Base-by-base conservation (phyloP, 2,329 filamentous ascomycete genomes). In the Epichloe typhina region DNA sequence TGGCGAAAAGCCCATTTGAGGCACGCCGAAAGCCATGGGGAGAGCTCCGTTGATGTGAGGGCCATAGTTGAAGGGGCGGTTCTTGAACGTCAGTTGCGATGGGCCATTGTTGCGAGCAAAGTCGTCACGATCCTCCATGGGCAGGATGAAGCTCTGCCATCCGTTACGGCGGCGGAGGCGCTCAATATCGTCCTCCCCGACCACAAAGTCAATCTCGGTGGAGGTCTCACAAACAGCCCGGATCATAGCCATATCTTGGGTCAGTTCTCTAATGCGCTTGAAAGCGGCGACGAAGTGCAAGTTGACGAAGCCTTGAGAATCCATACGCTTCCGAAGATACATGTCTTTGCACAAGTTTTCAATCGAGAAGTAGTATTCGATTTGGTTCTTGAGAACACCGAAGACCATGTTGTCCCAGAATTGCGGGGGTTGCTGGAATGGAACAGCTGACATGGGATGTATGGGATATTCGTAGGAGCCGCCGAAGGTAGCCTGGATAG, bases 331-430 rank as follows among this genome's bases (percentile, higher is more conserved):
- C 52, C 93, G 84, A 53, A 98, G 75, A 67, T 82, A 97, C 61
- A 87, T 76, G 62, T 98, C 93, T 69, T 95, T 96, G 75, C 88
- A 86, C 47, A 97, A 76, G 64, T 98, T 98, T 62, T 96, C 87
- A 31, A 95, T 79, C 0, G 91, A 97, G 69, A 98, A 95, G 69
- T 98, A 98, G 72, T 96, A 98, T 61, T 95, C 88, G 38, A 89
- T 77, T 62, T 77, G 71, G 56, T 64, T 64, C 50, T 69, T 73
- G 46, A 80, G 64, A 45, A 73, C 64, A 3, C 66, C 58, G 38
- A 73, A 45, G 15, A 66, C 48, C 55, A 66, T 57, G 61, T 83
- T 82, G 59, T 77, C 55, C 72, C 75, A 61, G 80, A 78, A 76
- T 5, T 61, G 78, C 42, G 60, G 59, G 45, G 60, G 61, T 45